phyloP scores from a whole-genome alignment of 2,329 filamentous ascomycete genomes.

The Boeremia exigua region DNA sequence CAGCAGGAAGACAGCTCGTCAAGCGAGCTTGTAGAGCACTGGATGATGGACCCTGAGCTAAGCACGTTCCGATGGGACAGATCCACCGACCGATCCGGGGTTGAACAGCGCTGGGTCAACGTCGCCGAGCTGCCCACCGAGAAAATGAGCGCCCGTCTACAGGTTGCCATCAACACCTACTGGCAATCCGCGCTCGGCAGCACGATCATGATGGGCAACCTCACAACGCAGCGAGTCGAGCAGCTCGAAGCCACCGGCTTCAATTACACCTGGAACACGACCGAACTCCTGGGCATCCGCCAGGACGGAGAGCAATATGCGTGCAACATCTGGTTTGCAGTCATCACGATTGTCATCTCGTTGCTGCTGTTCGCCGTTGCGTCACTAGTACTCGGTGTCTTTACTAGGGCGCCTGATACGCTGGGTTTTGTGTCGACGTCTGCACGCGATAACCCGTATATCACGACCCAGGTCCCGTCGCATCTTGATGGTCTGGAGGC shows the following conservation, averaged over 20 bases:
- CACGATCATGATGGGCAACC: background rate
- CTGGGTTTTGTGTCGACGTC: constrained; percentile 13
- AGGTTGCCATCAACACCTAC: constrained; percentile 18
- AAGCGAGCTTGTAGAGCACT: background rate
- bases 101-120: background rate
- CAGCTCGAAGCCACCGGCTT: background rate
- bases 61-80: background rate
- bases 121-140: background rate
- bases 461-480: background rate
- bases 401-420: constrained; percentile 11
- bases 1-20: background rate
- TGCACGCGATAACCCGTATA: constrained; percentile 14
- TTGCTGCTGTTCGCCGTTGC: background rate
- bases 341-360: constrained; percentile 8
- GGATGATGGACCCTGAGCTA: background rate
- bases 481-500: background rate
- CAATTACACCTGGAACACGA: background rate
- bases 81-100: background rate
- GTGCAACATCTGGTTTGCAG: constrained; percentile 5
- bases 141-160: constrained; percentile 6
- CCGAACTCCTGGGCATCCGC: background rate
- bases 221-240: background rate
- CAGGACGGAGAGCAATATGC: background rate
- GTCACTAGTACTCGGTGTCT: constrained; percentile 1
- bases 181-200: constrained; percentile 1